These are phyloP conservation scores for Solanum hybrid DNA, from an alignment of 305 asterid species.

Conservation along the genomic window DNA sequence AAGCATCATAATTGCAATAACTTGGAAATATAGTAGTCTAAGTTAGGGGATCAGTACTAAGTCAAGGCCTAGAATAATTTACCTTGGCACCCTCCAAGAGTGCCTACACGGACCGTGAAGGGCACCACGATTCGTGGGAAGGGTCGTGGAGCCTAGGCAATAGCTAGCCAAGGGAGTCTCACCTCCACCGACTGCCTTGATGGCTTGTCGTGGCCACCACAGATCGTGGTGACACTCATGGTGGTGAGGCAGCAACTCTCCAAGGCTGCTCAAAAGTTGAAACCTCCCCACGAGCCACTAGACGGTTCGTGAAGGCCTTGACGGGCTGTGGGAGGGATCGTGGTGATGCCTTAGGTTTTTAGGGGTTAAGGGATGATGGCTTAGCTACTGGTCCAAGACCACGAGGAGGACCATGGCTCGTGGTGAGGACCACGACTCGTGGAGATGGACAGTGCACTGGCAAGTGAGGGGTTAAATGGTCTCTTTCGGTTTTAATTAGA, in stretches of 20 bases:
- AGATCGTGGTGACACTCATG: neutral
- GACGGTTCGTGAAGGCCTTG: neutral
- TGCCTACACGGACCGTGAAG: neutral
- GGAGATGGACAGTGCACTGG: neutral
- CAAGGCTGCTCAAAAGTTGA: neutral
- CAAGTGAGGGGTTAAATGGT: neutral
- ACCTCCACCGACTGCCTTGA: neutral
- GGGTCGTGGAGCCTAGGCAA: neutral
- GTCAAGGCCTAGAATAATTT: neutral
- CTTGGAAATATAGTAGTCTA: neutral
- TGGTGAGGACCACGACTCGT: neutral
- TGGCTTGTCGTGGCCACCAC: neutral
- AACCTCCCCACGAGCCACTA: neutral
- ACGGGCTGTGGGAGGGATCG: neutral
- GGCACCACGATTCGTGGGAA: neutral
- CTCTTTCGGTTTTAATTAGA: too few relatives aligned
- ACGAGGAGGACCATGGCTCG: neutral
- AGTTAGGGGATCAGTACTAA: neutral
- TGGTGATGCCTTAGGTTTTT: neutral
- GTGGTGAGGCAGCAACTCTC: neutral
- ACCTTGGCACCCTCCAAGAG: neutral
- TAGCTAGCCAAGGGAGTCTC: neutral
- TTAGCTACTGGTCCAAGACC: neutral
- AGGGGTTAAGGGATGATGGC: neutral
- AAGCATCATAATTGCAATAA: too few relatives aligned